Conservation (phyloP, 2,329 filamentous ascomycete genomes). For the Ascochyta koolunga region DNA sequence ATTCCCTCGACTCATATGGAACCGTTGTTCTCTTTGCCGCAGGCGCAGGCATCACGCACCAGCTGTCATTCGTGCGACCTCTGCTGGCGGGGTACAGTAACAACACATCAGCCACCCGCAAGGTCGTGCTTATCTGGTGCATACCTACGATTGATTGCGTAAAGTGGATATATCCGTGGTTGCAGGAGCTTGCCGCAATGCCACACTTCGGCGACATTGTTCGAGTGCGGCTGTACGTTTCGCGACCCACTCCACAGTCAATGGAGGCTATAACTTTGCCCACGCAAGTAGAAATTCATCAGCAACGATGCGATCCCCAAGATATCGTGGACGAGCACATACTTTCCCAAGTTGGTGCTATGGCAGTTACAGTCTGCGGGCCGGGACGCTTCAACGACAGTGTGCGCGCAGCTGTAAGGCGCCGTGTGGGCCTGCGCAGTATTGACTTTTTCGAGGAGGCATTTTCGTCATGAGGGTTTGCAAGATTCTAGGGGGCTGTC, state of each 20-base stretch:
- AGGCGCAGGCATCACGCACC: slow-evolving; percentile 91
- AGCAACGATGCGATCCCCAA: slow-evolving; percentile 78
- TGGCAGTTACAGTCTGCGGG: slow-evolving; percentile 82
- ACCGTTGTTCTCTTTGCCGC: slow-evolving; percentile 86
- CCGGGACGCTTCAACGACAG: slow-evolving; percentile 74
- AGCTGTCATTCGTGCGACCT: slow-evolving; percentile 81
- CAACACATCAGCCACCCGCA: slow-evolving; percentile 75
- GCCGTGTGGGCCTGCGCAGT: slow-evolving; percentile 64
- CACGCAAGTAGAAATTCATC: slow-evolving; percentile 76
- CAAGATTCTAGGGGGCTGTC: too few relatives aligned
- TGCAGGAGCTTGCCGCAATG: slow-evolving; percentile 78
- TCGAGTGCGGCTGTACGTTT: slow-evolving; percentile 83
- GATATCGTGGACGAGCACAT: slow-evolving; percentile 78
- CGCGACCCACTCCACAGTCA: slow-evolving; percentile 75
- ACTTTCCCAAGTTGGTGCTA: slow-evolving; percentile 77
- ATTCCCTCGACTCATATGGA: slow-evolving; percentile 86
- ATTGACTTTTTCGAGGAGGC: slow-evolving; percentile 79
- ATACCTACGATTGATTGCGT: slow-evolving; percentile 82
- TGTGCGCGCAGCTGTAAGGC: slow-evolving; percentile 68
- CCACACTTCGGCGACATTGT: slow-evolving; percentile 79
- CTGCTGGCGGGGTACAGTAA: slow-evolving; percentile 59
- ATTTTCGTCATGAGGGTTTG: slow-evolving; percentile 57
- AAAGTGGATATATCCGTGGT: slow-evolving; percentile 89
- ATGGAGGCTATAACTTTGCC: slow-evolving; percentile 63
- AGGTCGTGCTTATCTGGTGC: slow-evolving; percentile 84